These are phyloP conservation scores for Pterocarpus macrocarpus DNA, from an alignment of 306 rosid genomes.

Conservation along the genomic window DNA sequence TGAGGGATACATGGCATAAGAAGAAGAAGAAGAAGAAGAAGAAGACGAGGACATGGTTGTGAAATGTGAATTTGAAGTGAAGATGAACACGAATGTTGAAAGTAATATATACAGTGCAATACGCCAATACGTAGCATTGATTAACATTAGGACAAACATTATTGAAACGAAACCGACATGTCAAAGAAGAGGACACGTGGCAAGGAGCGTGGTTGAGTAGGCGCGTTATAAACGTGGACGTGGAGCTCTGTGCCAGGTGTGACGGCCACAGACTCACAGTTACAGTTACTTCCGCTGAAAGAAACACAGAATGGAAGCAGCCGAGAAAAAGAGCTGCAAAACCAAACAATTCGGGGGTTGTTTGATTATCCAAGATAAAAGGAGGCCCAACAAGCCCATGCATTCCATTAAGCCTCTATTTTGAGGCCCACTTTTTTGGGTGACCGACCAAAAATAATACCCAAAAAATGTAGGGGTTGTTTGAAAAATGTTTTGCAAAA, in stretches of 20 bases:
- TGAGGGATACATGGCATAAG: slow-evolving; percentile 57
- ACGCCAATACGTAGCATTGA: background rate
- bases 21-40: slow-evolving; percentile 48
- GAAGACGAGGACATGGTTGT: slow-evolving; percentile 37
- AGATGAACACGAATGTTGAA: background rate
- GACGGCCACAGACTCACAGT: background rate
- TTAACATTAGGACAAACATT: background rate
- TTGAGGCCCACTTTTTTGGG: no score
- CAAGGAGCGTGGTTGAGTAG: background rate
- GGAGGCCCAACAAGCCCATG: background rate
- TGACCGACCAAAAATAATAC: no score
- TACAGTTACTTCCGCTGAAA: slow-evolving; percentile 3
- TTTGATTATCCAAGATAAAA: no score
- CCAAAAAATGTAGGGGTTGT: no score
- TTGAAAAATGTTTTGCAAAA: no score
- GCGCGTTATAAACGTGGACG: slow-evolving; percentile 44
- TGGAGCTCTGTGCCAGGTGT: background rate
- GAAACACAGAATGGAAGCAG: background rate
- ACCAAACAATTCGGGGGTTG: background rate
- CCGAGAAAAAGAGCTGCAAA: background rate
- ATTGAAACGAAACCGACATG: slow-evolving; percentile 27
- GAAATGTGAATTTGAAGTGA: slow-evolving; percentile 23
- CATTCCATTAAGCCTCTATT: background rate
- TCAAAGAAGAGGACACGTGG: slow-evolving; percentile 26
- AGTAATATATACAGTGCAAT: background rate